Percentiles rank a stretch among this genome's conserved stretches.
phyloP scores from a whole-genome alignment of 1,284 basidiomycete species.

The Erythrobasidium hasegawianum region DNA sequence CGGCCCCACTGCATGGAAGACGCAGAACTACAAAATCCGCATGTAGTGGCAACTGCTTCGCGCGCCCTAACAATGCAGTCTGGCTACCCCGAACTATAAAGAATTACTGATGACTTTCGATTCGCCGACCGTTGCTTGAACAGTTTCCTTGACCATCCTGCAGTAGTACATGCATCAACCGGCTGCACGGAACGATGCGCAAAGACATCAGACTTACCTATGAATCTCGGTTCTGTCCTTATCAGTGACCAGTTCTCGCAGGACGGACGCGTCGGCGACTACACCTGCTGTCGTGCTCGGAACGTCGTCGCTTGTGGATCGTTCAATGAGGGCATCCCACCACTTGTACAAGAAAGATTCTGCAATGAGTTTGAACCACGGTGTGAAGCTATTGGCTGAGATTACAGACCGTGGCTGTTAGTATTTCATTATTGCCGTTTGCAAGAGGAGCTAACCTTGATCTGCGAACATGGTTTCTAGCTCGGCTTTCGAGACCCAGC shows the following conservation, averaged over 20 bases:
- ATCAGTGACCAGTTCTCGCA: constrained; percentile 33
- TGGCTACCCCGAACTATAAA: not conserved
- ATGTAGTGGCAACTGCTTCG: no score
- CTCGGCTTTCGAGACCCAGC: constrained; percentile 87
- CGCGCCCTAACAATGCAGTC: not conserved
- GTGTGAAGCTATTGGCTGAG: constrained; percentile 88
- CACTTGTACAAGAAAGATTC: constrained; percentile 95
- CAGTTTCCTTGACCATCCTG: constrained; percentile 34
- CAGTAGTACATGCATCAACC: not conserved
- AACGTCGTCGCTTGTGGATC: constrained; percentile 46
- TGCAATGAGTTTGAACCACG: constrained; percentile 99
- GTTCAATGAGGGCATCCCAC: constrained; percentile 85
- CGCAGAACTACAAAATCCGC: no score
- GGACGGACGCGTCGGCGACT: constrained; percentile 26
- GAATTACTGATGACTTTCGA: not conserved
- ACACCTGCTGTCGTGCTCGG: constrained; percentile 26
- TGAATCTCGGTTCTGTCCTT: constrained; percentile 34
- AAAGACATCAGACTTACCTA: constrained; percentile 6
- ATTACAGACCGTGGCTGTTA: constrained; percentile 2
- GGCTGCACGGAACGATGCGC: not conserved
- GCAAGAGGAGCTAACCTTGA: constrained; percentile 55
- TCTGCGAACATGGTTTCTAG: constrained; percentile 86
- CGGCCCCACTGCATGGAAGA: no score
- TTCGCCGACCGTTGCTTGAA: constrained; percentile 22
- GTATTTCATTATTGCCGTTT: not conserved